These are phyloP conservation scores for Halocafeteria seosinensis DNA, from an alignment of 108 stramenopile species.

Conservation along the genomic window DNA sequence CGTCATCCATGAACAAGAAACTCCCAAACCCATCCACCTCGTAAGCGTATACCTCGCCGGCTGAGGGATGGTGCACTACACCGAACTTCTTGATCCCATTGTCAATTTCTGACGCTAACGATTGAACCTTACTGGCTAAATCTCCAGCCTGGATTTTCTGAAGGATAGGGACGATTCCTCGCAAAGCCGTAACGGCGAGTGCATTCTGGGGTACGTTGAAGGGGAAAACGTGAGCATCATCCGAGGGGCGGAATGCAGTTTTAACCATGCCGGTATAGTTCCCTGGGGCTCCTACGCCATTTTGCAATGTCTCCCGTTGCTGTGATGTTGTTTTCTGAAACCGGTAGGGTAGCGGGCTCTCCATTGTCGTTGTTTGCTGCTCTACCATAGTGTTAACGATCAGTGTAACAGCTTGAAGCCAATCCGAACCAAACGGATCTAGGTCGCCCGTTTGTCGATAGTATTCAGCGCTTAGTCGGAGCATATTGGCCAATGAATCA, in stretches of 20 bases:
- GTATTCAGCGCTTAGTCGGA: conserved; percentile 3
- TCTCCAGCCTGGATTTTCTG: background rate
- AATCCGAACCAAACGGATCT: background rate
- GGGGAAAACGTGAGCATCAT: conserved; percentile 13
- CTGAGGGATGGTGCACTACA: conserved; percentile 23
- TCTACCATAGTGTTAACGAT: background rate
- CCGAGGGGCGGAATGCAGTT: conserved; percentile 14
- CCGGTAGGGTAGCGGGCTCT: conserved; percentile 6
- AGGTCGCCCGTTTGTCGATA: background rate
- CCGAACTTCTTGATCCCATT: conserved; percentile 37
- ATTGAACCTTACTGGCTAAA: background rate
- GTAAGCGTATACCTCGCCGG: conserved; percentile 41
- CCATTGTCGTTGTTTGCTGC: conserved; percentile 9
- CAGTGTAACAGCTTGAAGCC: background rate
- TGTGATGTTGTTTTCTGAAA: conserved; percentile 10
- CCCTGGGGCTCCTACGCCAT: conserved; percentile 13
- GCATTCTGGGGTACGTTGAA: conserved; percentile 17
- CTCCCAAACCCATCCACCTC: conserved; percentile 59
- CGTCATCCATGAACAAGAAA: conserved; percentile 46
- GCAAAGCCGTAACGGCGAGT: conserved; percentile 4
- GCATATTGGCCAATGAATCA: conserved; percentile 13
- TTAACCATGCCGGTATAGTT: conserved; percentile 7
- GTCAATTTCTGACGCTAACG: conserved; percentile 32
- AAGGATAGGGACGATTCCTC: background rate
- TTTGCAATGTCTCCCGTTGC: conserved; percentile 12